Conservation (phyloP, 371 early-diverging fungal genomes). For the Pancytospora philotis region DNA sequence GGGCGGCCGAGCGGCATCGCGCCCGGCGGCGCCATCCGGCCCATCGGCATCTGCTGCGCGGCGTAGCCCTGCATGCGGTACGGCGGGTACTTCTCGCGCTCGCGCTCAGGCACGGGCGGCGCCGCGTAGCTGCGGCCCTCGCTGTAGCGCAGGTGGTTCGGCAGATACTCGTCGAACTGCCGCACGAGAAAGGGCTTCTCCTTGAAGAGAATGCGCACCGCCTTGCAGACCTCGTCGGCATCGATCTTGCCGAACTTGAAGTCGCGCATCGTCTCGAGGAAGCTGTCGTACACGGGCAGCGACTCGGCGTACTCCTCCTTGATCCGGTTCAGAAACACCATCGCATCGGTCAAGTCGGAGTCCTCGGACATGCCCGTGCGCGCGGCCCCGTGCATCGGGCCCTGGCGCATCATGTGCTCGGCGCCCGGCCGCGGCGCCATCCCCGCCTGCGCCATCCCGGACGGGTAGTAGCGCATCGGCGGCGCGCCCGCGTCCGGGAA, state of each 20-base stretch:
- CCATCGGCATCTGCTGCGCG: constrained; percentile 1
- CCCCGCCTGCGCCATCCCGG: background rate
- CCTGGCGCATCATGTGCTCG: background rate
- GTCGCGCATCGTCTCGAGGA: constrained; percentile 97
- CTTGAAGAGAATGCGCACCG: constrained; percentile 79
- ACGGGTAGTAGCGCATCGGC: no score
- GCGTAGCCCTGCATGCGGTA: constrained; percentile 4
- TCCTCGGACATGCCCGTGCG: constrained; percentile 27
- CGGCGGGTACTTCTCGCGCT: background rate
- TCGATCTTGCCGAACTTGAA: constrained; percentile 90
- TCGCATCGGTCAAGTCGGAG: constrained; percentile 67
- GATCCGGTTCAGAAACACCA: constrained; percentile 88
- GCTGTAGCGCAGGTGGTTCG: constrained; percentile 60
- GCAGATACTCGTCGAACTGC: constrained; percentile 95
- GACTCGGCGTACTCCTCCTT: constrained; percentile 77
- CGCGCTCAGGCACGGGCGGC: background rate
- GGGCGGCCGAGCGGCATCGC: constrained; percentile 8
- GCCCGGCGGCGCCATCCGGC: background rate
- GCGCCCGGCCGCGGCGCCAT: background rate
- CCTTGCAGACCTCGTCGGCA: constrained; percentile 89
- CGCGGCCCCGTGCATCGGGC: background rate
- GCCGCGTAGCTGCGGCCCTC: background rate
- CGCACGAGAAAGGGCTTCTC: constrained; percentile 78
- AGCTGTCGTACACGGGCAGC: constrained; percentile 85
- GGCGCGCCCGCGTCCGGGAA: no score